A percentile compares a stretch with the other conserved stretches of the same genome.
Conservation (phyloP, 2,329 filamentous ascomycete genomes). For the Penicillium decumbens region DNA sequence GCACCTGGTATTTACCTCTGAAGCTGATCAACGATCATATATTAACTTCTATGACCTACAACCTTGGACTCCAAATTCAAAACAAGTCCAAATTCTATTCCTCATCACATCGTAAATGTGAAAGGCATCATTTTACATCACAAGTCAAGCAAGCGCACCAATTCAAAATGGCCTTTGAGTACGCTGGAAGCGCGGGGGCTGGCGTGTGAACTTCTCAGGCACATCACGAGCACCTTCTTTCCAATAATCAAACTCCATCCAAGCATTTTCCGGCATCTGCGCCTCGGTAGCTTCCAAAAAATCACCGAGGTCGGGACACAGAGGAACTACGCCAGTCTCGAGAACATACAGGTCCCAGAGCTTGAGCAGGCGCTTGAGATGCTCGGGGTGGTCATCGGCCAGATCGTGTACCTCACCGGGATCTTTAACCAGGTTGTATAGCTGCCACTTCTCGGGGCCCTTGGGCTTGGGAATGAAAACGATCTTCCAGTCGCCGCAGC, state of each 20-base stretch:
- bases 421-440: constrained; percentile 52
- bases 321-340: constrained; percentile 57
- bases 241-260: constrained; percentile 65
- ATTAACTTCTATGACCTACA: too few species aligned
- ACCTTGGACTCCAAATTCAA: too few species aligned
- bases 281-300: constrained; percentile 59
- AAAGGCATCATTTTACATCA: constrained; percentile 5
- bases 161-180: constrained; percentile 33
- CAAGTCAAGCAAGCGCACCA: neutral
- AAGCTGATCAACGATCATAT: too few species aligned
- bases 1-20: too few species aligned
- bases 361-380: constrained; percentile 47
- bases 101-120: constrained; percentile 2
- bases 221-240: constrained; percentile 50
- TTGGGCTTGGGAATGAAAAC: constrained; percentile 55
- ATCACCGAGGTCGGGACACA: constrained; percentile 55
- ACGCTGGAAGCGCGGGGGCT: constrained; percentile 34
- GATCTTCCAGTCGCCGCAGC: constrained; percentile 55
- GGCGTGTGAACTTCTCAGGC: constrained; percentile 43
- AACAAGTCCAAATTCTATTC: constrained; percentile 1
- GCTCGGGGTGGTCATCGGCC: constrained; percentile 40
- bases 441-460: constrained; percentile 54
- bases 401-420: constrained; percentile 51
- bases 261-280: constrained; percentile 62
- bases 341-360: constrained; percentile 57